Percentiles rank a stretch among this genome's conserved stretches.
phyloP scores from a whole-genome alignment of 306 rosid species.

The Prunus mira region DNA sequence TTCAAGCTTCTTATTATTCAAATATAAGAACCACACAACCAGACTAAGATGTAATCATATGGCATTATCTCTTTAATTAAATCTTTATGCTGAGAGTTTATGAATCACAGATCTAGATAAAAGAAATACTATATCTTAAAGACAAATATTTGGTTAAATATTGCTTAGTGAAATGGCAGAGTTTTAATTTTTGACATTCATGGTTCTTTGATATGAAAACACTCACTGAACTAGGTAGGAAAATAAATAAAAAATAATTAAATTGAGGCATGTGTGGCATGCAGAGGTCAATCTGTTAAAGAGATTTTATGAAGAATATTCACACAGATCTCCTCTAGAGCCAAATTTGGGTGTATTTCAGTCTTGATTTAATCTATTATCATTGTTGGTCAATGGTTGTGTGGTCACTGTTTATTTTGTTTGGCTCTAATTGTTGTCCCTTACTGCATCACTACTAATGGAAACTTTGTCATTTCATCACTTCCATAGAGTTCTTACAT shows the following conservation, averaged over 20 bases:
- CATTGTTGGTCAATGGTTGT: not conserved
- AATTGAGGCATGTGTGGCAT: not conserved
- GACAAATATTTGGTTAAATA: not conserved
- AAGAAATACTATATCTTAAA: not conserved
- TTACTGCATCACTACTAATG: not conserved
- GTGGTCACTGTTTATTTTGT: not conserved
- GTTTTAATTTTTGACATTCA: not conserved
- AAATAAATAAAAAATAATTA: no score
- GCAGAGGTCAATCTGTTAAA: not conserved
- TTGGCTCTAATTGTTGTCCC: not conserved
- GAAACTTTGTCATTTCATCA: slow-evolving; percentile 7
- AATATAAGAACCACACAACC: not conserved
- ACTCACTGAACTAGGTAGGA: not conserved
- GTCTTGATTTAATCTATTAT: not conserved
- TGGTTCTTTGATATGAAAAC: not conserved
- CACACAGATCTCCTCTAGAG: not conserved
- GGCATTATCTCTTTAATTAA: not conserved
- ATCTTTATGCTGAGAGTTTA: not conserved
- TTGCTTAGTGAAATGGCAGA: not conserved
- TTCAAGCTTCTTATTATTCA: not conserved
- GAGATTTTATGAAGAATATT: not conserved
- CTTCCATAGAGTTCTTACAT: slow-evolving; percentile 15
- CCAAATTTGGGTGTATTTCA: not conserved
- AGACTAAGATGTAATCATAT: not conserved
- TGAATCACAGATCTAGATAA: not conserved